Evolutionary conservation across 495 filamentous ascomycete genomes (phyloP), one percentile per base, ranked within the genome.

Genomic region (Penicillium manginii): DNA sequence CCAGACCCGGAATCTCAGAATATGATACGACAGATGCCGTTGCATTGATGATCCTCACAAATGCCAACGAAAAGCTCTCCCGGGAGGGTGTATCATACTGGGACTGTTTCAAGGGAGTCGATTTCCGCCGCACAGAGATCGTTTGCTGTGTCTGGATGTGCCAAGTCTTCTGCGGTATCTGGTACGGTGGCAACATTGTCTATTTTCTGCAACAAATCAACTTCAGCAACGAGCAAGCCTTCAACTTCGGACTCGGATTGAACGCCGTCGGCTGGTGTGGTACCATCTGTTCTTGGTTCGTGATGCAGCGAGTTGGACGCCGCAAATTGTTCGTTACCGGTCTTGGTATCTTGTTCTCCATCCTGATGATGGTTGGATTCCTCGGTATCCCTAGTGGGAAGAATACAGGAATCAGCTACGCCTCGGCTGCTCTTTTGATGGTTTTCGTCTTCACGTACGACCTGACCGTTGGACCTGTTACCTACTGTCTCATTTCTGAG

Each of bases 401-500:
- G 23, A 26, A 26, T 26, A 6, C 23, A 26, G 23, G 23, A 26
- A 26, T 26, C 7, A 37, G 15, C 33, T 37, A 37, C 33, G 10
- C 33, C 11, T 37, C 33, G 15, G 33, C 33, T 15, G 33, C 33
- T 1, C 33, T 37, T n/a, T 81, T 91, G 76, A 64, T 91, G 48
- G 62, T 85, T 59, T 91, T 84, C 81, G 84, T 87, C 4, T 69
- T 89, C 52, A 81, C 85, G 51, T 91, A 92, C 68, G 84, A 90
- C 58, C 72, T 85, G 33, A 86, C 87, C 0, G 86, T 92, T 21
- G 89, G 89, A 0, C 88, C 87, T 2, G 85, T 92, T 10, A 88
- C 85, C 61, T 92, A 89, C 68, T 88, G 85, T 1, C 78, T 92
- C 33, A 87, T 91, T 21, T 81, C 85, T 12, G 89, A 91, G 65